Conservation (phyloP, 495 filamentous ascomycete genomes). For the Daldinia childiae region DNA sequence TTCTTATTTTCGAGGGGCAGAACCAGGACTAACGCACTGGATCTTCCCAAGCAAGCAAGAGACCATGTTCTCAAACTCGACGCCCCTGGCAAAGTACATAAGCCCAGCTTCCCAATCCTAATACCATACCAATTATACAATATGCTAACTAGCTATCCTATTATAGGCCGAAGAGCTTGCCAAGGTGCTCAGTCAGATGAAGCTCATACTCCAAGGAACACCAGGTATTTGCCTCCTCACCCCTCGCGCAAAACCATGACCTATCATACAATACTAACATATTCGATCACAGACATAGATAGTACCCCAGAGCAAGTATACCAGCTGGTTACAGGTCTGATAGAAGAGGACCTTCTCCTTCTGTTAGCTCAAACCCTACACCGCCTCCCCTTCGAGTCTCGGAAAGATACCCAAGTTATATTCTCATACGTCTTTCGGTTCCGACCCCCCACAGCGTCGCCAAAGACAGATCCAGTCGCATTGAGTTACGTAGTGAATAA, state of each 20-base stretch:
- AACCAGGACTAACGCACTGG: conserved; percentile 62
- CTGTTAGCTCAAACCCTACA: conserved; percentile 80
- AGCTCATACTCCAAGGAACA: conserved; percentile 83
- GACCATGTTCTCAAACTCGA: conserved; percentile 65
- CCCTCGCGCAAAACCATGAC: background rate
- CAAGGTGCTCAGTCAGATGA: conserved; percentile 82
- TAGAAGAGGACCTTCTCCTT: conserved; percentile 88
- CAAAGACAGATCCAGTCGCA: conserved; percentile 76
- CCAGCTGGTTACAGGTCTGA: conserved; percentile 78
- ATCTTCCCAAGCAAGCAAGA: conserved; percentile 62
- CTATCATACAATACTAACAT: conserved; percentile 17
- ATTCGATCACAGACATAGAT: conserved; percentile 72
- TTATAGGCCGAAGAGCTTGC: conserved; percentile 74
- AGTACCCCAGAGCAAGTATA: conserved; percentile 86
- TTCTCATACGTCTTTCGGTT: conserved; percentile 89
- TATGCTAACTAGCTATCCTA: conserved; percentile 7
- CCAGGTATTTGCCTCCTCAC: conserved; percentile 64
- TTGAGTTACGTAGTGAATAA: conserved; percentile 85
- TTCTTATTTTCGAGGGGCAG: conserved; percentile 87
- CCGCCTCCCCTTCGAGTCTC: conserved; percentile 89
- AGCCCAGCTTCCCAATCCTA: conserved; percentile 28
- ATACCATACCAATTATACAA: background rate
- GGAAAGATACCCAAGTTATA: conserved; percentile 89
- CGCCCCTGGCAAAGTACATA: conserved; percentile 60
- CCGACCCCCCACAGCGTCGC: conserved; percentile 66